Base-by-base conservation (phyloP, 2,329 filamentous ascomycete species). In the Ophiognomonia clavigignenti-juglandacearum region DNA sequence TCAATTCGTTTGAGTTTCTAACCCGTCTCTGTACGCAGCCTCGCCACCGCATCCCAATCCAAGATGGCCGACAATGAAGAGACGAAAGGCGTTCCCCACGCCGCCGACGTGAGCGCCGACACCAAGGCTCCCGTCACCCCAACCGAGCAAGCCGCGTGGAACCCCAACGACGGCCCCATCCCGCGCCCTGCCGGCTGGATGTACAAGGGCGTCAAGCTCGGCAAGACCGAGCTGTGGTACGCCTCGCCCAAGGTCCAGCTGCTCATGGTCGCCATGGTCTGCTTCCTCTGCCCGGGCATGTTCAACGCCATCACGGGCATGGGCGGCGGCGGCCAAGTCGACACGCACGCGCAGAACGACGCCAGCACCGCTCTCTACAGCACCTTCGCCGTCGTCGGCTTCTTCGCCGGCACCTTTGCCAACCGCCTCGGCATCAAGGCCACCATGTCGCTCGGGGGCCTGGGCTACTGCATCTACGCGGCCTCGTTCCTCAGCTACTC, bases 391-490 rank as follows among this genome's bases (percentile, higher is more conserved):
- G 70, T 80, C 45, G 73, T 82, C 37, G 85, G 81, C 53, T 78
- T 88, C 67, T 77, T 86, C 60, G 85, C 86, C 55, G 85, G 85
- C 47, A 91, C 85, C 43, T 78, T 91, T 59, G 83, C 85, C 68
- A 93, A 93, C 70, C 79, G 78, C 54, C 72, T 90, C 45, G 88
- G 87, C 47, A 77, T 90, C 52, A 80, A 78, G 58, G 61, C 75
- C 37, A 85, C 86, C 14, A 70, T 92, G 42, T 74, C 80, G 5
- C 75, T 91, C 54, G 87, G 87, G 53, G 86, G 87, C 13, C 64
- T 90, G 43, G 87, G 88, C 45, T 92, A 92, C 70, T 82, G 78
- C 60, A 70, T 91, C 64, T 90, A 91, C 62, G 76, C 85, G 38
- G 78, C 82, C 39, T 80, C 78, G 45, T 86, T 88, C 66, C 72